phyloP scores from a whole-genome alignment of 169 alveolate genomes.

The Eimeria sp. region DNA sequence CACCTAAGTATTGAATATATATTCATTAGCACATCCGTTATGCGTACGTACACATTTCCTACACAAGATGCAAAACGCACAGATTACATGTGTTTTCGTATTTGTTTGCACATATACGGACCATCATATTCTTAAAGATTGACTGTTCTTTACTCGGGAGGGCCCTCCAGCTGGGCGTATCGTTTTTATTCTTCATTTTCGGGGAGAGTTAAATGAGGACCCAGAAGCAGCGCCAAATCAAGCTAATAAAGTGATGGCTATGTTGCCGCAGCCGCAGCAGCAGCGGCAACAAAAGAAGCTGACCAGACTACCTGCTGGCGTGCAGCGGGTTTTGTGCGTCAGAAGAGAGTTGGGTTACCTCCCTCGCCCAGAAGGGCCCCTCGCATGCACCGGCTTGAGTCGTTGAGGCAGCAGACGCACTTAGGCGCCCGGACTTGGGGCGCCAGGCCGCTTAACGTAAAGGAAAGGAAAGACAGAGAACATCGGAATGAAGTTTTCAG shows the following conservation, averaged over 20 bases:
- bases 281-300: background rate
- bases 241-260: background rate
- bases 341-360: no score
- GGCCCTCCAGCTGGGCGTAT: conserved; percentile 31
- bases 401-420: conserved; percentile 20
- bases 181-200: conserved; percentile 37
- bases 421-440: conserved; percentile 32
- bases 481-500: background rate
- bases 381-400: no score
- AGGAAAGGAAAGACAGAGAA: background rate
- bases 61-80: no score
- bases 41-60: no score
- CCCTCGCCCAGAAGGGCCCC: no score
- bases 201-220: background rate
- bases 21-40: no score
- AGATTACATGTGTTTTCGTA: background rate
- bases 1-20: no score
- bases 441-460: background rate
- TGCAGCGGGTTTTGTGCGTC: no score
- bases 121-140: conserved; percentile 72
- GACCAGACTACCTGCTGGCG: no score
- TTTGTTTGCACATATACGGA: background rate
- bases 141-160: conserved; percentile 79
- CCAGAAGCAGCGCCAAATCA: background rate
- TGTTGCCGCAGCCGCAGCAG: background rate